These are phyloP conservation scores for Mycosphaerella sp. DNA, from an alignment of 2,329 filamentous ascomycete species.

Conservation along the genomic window DNA sequence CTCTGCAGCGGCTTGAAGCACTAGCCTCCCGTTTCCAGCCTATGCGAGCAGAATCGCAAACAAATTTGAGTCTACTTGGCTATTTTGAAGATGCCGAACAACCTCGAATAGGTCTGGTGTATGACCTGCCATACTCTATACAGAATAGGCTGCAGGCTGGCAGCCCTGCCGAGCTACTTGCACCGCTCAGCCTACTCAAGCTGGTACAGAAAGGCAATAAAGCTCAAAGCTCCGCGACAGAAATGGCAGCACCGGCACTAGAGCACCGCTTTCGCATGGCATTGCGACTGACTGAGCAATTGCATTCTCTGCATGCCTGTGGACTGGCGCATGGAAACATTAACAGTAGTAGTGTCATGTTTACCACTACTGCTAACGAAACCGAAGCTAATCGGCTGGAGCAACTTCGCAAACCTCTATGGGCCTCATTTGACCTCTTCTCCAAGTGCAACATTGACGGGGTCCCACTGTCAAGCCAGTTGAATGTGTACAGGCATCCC, in stretches of 20 bases:
- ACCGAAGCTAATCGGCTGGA: conserved; percentile 40
- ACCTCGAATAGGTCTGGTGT: conserved; percentile 64
- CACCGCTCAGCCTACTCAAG: conserved; percentile 43
- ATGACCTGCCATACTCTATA: conserved; percentile 58
- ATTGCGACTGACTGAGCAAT: conserved; percentile 63
- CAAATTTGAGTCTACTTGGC: conserved; percentile 53
- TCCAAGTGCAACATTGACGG: conserved; percentile 49
- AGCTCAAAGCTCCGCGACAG: conserved; percentile 37
- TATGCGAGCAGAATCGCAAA: conserved; percentile 32
- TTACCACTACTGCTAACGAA: conserved; percentile 48
- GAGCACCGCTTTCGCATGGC: conserved; percentile 73
- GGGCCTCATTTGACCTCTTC: conserved; percentile 72
- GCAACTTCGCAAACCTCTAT: conserved; percentile 61
- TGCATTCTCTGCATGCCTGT: conserved; percentile 66
- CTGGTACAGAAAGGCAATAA: conserved; percentile 44
- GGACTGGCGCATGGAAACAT: conserved; percentile 67
- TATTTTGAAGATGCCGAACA: conserved; percentile 72
- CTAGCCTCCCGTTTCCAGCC: conserved; percentile 32
- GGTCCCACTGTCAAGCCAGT: conserved; percentile 39
- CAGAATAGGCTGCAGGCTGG: conserved; percentile 41
- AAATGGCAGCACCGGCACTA: conserved; percentile 52
- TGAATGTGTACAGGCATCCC: conserved; percentile 62
- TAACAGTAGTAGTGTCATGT: conserved; percentile 60
- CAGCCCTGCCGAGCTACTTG: conserved; percentile 26
- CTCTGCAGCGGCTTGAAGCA: conserved; percentile 41